phyloP scores from a whole-genome alignment of 176 grass and related monocot genomes.

The Pontederia paniculata region DNA sequence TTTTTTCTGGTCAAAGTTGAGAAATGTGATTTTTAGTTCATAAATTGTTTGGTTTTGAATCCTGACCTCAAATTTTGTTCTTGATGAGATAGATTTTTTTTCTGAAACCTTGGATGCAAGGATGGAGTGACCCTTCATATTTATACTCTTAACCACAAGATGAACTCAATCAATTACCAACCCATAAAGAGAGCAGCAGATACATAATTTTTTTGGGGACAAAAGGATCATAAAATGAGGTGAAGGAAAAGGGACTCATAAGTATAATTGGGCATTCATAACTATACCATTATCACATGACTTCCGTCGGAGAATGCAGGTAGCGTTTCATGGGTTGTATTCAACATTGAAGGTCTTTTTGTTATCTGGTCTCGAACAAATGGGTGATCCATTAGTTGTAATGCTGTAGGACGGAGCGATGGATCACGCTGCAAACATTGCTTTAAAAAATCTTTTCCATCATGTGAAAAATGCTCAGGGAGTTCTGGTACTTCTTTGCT shows the following conservation, averaged over 20 bases:
- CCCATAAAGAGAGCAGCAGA: too few relatives aligned
- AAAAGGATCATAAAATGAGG: too few relatives aligned
- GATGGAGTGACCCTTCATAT: too few relatives aligned
- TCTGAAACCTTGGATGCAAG: too few relatives aligned
- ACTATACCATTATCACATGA: constrained; percentile 17
- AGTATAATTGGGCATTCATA: neutral
- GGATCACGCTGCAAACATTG: constrained; percentile 69
- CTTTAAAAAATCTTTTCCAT: constrained; percentile 66
- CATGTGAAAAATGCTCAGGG: constrained; percentile 57
- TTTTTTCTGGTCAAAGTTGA: too few relatives aligned
- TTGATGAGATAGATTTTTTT: too few relatives aligned
- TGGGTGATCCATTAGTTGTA: constrained; percentile 68
- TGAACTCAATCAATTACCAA: too few relatives aligned
- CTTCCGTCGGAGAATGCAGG: constrained; percentile 20
- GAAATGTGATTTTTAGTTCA: too few relatives aligned
- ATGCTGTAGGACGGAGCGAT: constrained; percentile 43
- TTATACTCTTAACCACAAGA: too few relatives aligned
- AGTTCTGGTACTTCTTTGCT: constrained; percentile 95
- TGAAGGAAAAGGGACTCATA: neutral
- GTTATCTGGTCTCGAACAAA: constrained; percentile 71
- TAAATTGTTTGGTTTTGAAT: too few relatives aligned
- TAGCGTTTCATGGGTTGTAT: constrained; percentile 26
- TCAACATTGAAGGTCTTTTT: constrained; percentile 39
- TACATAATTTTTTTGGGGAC: too few relatives aligned
- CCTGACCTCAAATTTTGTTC: too few relatives aligned